Percentiles rank a stretch among this genome's conserved stretches.
These are phyloP conservation scores for Ciborinia camelliae DNA, from an alignment of 2,329 filamentous ascomycete genomes.

Conservation along the genomic window DNA sequence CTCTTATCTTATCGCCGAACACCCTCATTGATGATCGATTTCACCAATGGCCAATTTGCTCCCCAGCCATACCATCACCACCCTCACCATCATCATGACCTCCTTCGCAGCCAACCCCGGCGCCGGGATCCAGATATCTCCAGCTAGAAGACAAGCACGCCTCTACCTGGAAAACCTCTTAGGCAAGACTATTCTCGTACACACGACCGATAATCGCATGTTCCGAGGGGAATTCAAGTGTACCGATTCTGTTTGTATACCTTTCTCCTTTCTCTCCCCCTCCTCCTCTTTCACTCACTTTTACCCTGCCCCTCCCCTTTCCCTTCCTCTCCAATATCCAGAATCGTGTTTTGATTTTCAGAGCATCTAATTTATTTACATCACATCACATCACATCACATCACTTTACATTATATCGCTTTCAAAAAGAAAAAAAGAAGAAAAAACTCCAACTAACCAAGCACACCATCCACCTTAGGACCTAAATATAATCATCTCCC, in stretches of 20 bases:
- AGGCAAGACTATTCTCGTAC: slow-evolving; percentile 74
- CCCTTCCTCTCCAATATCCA: slow-evolving; percentile 1
- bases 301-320: not conserved
- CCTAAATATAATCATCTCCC: slow-evolving; percentile 79
- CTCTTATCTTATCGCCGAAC: slow-evolving; percentile 22
- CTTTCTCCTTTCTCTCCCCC: slow-evolving; percentile 5
- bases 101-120: not conserved
- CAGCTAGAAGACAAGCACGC: slow-evolving; percentile 47
- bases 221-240: slow-evolving; percentile 93
- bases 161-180: slow-evolving; percentile 63
- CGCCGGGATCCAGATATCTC: not conserved
- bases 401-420: no score
- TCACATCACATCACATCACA: no score
- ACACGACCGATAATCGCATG: slow-evolving; percentile 78
- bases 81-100: not conserved
- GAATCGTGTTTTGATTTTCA: no score
- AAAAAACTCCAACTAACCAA: not conserved
- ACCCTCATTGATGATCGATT: not conserved
- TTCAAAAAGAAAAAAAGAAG: not conserved
- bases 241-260: slow-evolving; percentile 72
- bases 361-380: no score
- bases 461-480: slow-evolving; percentile 53
- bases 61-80: not conserved
- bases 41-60: not conserved
- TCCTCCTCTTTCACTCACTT: not conserved